Evolutionary conservation across 2,329 filamentous ascomycete genomes (phyloP).

Genomic region (Colletotrichum paranaense): DNA sequence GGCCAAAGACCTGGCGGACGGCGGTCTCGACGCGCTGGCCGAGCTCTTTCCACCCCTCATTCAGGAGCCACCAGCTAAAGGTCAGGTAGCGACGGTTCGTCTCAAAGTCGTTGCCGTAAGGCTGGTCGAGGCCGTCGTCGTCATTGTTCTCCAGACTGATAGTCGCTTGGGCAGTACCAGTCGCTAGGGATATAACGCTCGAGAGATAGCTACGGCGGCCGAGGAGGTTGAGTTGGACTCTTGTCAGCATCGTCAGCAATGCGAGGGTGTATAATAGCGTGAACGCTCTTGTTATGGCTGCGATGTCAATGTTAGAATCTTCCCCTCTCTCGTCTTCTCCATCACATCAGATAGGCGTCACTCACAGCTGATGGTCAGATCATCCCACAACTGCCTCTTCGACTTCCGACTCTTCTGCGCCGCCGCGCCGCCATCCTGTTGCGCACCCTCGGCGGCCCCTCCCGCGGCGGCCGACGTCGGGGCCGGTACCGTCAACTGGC

Average conservation of each 20-base stretch:
- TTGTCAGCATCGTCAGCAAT: slow-evolving; percentile 89
- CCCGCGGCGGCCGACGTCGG: slow-evolving; percentile 52
- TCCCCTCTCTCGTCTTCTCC: neutral
- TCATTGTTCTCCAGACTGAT: slow-evolving; percentile 95
- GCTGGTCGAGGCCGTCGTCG: slow-evolving; percentile 84
- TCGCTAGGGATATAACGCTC: slow-evolving; percentile 91
- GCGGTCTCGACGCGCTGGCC: slow-evolving; percentile 85
- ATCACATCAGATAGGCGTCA: slow-evolving; percentile 34
- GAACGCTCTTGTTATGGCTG: slow-evolving; percentile 90
- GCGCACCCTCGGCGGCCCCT: slow-evolving; percentile 37
- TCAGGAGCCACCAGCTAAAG: slow-evolving; percentile 98
- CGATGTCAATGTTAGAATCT: slow-evolving; percentile 11
- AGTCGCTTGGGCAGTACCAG: slow-evolving; percentile 76
- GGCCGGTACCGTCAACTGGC: slow-evolving; percentile 73
- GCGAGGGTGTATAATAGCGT: slow-evolving; percentile 92
- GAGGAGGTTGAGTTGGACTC: slow-evolving; percentile 96
- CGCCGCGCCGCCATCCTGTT: slow-evolving; percentile 34
- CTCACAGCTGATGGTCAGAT: slow-evolving; percentile 94
- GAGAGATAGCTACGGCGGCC: slow-evolving; percentile 95
- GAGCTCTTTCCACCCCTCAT: slow-evolving; percentile 87
- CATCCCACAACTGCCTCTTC: slow-evolving; percentile 96
- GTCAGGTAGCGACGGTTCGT: slow-evolving; percentile 95
- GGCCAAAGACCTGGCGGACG: slow-evolving; percentile 90
- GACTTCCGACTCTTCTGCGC: slow-evolving; percentile 73
- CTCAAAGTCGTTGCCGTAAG: slow-evolving; percentile 93